phyloP scores from a whole-genome alignment of 345 rosid genomes.

The Salix dunnii region DNA sequence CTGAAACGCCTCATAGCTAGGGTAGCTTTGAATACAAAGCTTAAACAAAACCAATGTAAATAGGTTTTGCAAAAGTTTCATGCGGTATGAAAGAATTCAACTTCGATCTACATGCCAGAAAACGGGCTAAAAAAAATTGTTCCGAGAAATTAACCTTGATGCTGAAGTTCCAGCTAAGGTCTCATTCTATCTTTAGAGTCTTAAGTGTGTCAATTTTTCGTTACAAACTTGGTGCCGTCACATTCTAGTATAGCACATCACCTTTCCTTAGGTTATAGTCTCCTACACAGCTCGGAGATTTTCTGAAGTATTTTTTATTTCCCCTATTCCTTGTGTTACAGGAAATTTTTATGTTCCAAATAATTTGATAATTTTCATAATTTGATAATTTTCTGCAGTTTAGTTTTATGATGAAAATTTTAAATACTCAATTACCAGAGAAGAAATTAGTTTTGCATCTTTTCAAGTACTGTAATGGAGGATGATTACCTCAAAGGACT shows the following conservation, averaged over 20 bases:
- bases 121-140: background rate
- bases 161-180: background rate
- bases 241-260: background rate
- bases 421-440: background rate
- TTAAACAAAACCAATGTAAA: slow-evolving; percentile 63
- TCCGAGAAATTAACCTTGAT: background rate
- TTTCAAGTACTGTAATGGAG: background rate
- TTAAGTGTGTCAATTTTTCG: slow-evolving; percentile 4
- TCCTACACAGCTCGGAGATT: background rate
- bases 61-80: slow-evolving; percentile 26
- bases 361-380: background rate
- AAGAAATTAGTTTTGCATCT: background rate
- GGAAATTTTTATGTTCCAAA: background rate
- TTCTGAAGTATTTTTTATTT: background rate
- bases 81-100: background rate
- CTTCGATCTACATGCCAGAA: background rate
- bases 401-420: background rate
- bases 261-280: background rate
- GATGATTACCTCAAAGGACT: background rate
- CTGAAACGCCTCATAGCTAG: slow-evolving; percentile 53
- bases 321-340: background rate
- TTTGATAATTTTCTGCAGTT: background rate
- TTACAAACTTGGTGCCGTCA: background rate
- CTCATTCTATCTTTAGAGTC: slow-evolving; percentile 2
- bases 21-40: slow-evolving; percentile 45